A percentile compares a stretch with the other conserved stretches of the same genome.
phyloP scores from a whole-genome alignment of 345 rosid genomes.

The Erodium maritimum region DNA sequence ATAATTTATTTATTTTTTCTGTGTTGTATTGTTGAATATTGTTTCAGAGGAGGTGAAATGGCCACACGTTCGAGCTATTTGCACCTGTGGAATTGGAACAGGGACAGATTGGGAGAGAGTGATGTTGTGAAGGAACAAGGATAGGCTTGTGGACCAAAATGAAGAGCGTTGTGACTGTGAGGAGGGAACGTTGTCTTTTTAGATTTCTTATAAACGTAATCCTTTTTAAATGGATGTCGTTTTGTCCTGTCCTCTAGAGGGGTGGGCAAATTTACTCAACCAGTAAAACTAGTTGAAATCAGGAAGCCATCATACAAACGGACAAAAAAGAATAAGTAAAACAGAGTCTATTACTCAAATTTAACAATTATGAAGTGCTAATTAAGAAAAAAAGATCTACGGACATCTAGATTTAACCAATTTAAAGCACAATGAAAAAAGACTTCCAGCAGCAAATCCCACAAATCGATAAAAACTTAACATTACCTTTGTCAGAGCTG shows the following conservation, averaged over 20 bases:
- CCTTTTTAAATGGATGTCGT: not conserved
- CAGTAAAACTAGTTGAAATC: no score
- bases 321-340: no score
- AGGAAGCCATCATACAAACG: no score
- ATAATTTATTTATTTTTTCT: not conserved
- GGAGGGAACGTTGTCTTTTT: not conserved
- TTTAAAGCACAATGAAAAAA: no score
- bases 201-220: not conserved
- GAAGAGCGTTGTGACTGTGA: not conserved
- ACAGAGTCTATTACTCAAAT: no score
- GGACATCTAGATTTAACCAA: no score
- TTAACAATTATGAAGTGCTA: no score
- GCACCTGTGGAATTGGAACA: conserved; percentile 5
- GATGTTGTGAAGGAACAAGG: not conserved
- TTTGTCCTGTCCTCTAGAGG: not conserved
- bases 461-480: no score
- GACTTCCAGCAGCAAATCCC: no score
- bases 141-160: not conserved
- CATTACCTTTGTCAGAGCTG: no score
- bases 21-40: conserved; percentile 6
- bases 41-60: conserved; percentile 21
- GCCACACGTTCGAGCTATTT: conserved; percentile 23
- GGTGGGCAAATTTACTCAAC: no score
- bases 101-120: not conserved
- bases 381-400: no score